These are phyloP conservation scores for Stagonosporopsis tanaceti DNA, from an alignment of 2,329 filamentous ascomycete species.

Conservation along the genomic window DNA sequence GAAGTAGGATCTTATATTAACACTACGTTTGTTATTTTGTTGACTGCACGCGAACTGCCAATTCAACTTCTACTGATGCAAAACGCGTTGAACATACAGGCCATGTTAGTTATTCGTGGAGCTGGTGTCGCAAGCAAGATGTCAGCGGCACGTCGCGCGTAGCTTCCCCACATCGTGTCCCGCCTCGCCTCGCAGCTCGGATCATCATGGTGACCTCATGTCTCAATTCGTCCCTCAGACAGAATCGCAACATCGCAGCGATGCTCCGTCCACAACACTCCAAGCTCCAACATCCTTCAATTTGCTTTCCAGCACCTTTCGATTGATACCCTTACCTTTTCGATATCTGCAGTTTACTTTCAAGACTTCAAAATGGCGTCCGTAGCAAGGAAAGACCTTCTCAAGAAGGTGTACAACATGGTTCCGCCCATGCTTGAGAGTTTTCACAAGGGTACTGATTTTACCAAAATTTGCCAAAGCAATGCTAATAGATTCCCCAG, in stretches of 20 bases:
- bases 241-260: constrained; percentile 12
- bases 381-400: constrained; percentile 74
- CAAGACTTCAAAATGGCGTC: constrained; percentile 53
- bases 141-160: constrained; percentile 18
- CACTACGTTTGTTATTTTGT: too few relatives aligned
- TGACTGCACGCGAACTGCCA: too few relatives aligned
- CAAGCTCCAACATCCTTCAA: neutral
- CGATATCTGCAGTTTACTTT: neutral
- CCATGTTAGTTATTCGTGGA: neutral
- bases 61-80: too few relatives aligned
- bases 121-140: constrained; percentile 4
- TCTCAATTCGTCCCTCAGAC: neutral
- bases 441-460: constrained; percentile 85
- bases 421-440: constrained; percentile 93
- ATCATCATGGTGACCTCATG: constrained; percentile 20
- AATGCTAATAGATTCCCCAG: constrained; percentile 56
- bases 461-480: neutral
- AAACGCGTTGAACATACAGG: too few relatives aligned
- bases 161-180: constrained; percentile 15
- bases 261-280: constrained; percentile 9
- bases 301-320: constrained; percentile 2
- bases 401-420: constrained; percentile 85
- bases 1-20: too few relatives aligned
- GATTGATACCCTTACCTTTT: constrained; percentile 9
- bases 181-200: constrained; percentile 4